Evolutionary conservation across 176 grass and related monocot genomes (phyloP), one percentile per base, ranked within the genome.

Genomic region (Areca catechu): DNA sequence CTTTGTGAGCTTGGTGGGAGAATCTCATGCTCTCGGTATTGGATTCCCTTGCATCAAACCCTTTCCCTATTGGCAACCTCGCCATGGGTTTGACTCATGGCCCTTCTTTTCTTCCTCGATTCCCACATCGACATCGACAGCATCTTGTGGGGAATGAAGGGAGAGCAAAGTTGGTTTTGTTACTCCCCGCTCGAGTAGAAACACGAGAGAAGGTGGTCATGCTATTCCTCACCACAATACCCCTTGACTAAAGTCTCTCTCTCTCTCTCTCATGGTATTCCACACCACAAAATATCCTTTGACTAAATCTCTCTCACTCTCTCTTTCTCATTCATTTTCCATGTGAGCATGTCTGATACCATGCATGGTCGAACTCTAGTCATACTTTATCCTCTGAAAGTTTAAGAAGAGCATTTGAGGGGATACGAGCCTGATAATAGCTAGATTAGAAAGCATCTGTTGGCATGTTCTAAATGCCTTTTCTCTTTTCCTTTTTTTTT

Each of bases 1-100:
- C 75, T 95, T 63, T 54, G 69, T 73, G 80, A 58, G 60, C 66
- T 67, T 58, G 86, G 86, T 90, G 92, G 84, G 51, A 66, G 93
- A 88, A 98, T 92, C 84, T 48, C 73, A 92, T 89, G 68, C 87
- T 78, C 71, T 75, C 56, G 66, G 84, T 85, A 92, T 85, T 53
- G 58, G 84, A 60, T 92, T 83, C 81, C 43, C 64, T 20, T 77
- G 84, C 81, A 88, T 85, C 76, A 75, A 85, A 78, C 75, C 66
- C 75, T 88, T 82, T 80, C 50, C 75, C 84, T 61, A 85, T 78
- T 91, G 80, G 83, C 61, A 88, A 68, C 67, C 72, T 66, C 54
- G 59, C 43, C 61, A 57, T 29, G 79, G 75, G 75, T 88, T 98
- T 98, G 87, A 89, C 87, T 78, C 78, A 48, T 66, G 71, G 56